Evolutionary conservation across 371 early-diverging fungal genomes (phyloP), one percentile per base, ranked within the genome.

Genomic region (Apophysomyces sp.): DNA sequence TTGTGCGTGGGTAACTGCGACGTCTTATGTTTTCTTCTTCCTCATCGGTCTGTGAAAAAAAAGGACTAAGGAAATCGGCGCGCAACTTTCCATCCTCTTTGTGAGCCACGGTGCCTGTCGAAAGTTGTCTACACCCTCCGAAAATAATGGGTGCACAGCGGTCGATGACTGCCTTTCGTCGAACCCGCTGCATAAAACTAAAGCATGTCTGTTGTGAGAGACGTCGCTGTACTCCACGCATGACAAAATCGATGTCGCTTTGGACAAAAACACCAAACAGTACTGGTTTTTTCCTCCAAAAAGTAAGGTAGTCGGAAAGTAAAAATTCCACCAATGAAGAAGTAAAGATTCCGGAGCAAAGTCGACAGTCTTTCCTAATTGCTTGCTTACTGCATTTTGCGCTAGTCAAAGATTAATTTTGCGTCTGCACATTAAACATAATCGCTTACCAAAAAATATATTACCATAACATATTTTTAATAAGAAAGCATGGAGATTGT

Each of bases 1-100:
- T 81, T 28, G 61, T 64, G 21, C 77, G 74, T 27, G 73, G 78
- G 34, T 81, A 81, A 39, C 67, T 28, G 8, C 63, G 66, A 44
- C 71, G 64, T 18, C 67, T 63, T 32, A 53, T 57, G 24, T 69
- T 68, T 61, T 72, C 72, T n/a, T 57, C 62, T 29, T 57, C 54
- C 37, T 77, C 74, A 29, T 74, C 74, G 24, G 60, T 54, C 30
- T 65, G 69, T 15, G 69, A 57, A 52, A 81, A 67, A 34, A 81
- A 81, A 9, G 49, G 49, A 11, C 49, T 44, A 44, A 44, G 24
- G 21, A 44, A 44, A 21, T 21, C 21, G n/a, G 49, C 49, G 24
- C 49, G 49, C 49, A 21, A 18, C 21, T 21, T 21, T 21, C 24
- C 49, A 44, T 21, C 21, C 11, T 44, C 49, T 21, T 44, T 44